Conservation (phyloP, 2,329 filamentous ascomycete species). For the Balansia obtecta region DNA sequence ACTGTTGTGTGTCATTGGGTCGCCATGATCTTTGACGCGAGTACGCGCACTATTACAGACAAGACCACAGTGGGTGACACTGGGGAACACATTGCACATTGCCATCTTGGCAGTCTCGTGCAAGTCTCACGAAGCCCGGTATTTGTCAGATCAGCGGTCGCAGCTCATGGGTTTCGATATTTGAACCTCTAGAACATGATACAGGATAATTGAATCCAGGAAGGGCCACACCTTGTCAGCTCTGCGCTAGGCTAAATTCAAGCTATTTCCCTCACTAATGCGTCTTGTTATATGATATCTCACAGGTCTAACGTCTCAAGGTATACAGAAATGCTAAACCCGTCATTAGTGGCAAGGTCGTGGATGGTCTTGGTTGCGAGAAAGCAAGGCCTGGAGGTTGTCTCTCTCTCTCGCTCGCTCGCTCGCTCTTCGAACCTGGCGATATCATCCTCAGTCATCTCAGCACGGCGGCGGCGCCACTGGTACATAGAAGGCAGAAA, state of each 20-base stretch:
- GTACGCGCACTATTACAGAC: neutral
- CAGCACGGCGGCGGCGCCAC: too few species aligned
- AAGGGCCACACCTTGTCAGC: neutral
- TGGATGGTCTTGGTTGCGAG: neutral
- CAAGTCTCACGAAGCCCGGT: neutral
- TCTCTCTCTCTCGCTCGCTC: too few species aligned
- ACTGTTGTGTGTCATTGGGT: neutral
- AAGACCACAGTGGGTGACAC: neutral
- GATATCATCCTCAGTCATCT: too few species aligned
- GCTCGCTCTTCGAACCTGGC: too few species aligned
- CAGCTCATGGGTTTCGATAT: neutral
- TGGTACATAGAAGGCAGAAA: too few species aligned
- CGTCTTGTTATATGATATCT: neutral
- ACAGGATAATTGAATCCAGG: neutral
- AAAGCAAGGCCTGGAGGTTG: too few species aligned
- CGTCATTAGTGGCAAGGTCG: neutral
- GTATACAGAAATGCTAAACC: neutral
- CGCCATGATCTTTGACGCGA: neutral
- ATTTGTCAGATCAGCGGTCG: neutral
- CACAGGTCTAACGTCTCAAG: neutral
- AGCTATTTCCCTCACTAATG: neutral
- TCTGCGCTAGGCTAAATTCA: neutral
- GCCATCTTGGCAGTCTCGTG: neutral
- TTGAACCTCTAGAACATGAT: slow-evolving; percentile 1
- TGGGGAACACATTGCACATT: neutral